These are phyloP conservation scores for Phytophthora idaei DNA, from an alignment of 352 stramenopile genomes.

Conservation along the genomic window DNA sequence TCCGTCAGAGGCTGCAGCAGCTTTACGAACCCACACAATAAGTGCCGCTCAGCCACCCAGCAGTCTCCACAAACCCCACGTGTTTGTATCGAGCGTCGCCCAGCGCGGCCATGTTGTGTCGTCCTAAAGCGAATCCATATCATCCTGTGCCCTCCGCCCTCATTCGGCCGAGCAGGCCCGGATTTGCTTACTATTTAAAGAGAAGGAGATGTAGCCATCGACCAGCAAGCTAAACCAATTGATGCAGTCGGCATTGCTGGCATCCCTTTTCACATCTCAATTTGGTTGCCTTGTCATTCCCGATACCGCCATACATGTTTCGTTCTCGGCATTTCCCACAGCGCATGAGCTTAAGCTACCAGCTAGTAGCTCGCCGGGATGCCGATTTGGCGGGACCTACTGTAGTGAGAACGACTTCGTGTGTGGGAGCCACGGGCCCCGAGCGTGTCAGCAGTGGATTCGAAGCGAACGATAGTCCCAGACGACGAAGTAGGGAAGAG, in stretches of 20 bases:
- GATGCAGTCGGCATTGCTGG: not conserved
- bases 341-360: not conserved
- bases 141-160: slow-evolving; percentile 5
- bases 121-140: slow-evolving; percentile 13
- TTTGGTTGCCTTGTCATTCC: not conserved
- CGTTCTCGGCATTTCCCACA: not conserved
- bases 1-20: slow-evolving; percentile 48
- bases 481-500: too few relatives aligned
- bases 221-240: not conserved
- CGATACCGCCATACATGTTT: too few relatives aligned
- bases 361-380: too few relatives aligned
- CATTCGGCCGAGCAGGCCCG: not conserved
- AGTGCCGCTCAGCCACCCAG: slow-evolving; percentile 1
- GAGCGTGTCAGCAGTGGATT: too few relatives aligned
- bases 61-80: slow-evolving; percentile 16
- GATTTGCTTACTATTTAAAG: slow-evolving; percentile 36
- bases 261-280: not conserved
- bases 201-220: slow-evolving; percentile 3
- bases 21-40: slow-evolving; percentile 49
- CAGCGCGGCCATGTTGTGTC: slow-evolving; percentile 14
- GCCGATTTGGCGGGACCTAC: too few relatives aligned
- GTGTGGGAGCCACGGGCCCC: too few relatives aligned
- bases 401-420: too few relatives aligned
- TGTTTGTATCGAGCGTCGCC: slow-evolving; percentile 31
- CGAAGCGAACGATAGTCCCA: too few relatives aligned